Conservation (phyloP, 2,329 filamentous ascomycete genomes). For the Aspergillus sp. region DNA sequence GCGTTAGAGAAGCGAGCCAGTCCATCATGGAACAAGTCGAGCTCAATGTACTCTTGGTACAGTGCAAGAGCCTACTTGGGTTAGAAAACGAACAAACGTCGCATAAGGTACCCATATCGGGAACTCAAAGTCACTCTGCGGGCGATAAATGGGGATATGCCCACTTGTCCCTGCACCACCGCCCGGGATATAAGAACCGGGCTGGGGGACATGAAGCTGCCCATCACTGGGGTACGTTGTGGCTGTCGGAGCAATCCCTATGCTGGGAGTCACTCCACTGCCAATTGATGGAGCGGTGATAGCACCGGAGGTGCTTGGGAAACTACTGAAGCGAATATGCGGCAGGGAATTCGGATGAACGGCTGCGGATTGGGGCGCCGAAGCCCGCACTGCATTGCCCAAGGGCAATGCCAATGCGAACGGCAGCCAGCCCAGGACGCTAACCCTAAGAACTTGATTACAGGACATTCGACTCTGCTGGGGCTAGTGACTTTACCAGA, state of each 20-base stretch:
- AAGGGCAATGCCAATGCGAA: constrained; percentile 16
- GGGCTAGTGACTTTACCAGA: not conserved
- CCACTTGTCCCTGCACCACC: constrained; percentile 77
- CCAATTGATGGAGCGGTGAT: constrained; percentile 51
- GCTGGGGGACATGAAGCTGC: constrained; percentile 62
- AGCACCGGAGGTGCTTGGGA: constrained; percentile 68
- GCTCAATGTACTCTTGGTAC: constrained; percentile 82
- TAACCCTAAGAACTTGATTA: constrained; percentile 12
- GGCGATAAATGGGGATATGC: constrained; percentile 70
- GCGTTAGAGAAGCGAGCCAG: constrained; percentile 65
- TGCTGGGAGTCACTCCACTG: constrained; percentile 53
- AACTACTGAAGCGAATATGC: constrained; percentile 67
- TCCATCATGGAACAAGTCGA: constrained; percentile 77
- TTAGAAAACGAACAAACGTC: constrained; percentile 7
- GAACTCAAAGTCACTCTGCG: constrained; percentile 76
- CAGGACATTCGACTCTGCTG: constrained; percentile 11
- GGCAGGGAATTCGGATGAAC: not conserved
- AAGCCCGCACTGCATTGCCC: constrained; percentile 1
- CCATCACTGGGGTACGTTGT: constrained; percentile 72
- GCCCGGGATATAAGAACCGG: constrained; percentile 68
- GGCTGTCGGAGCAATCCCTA: constrained; percentile 59
- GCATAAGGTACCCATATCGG: constrained; percentile 42
- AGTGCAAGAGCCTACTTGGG: constrained; percentile 57
- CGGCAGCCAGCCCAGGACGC: constrained; percentile 11
- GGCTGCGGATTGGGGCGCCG: not conserved